These are phyloP conservation scores for Macrolepiota dolichaula DNA, from an alignment of 768 basidiomycete species.

Conservation along the genomic window DNA sequence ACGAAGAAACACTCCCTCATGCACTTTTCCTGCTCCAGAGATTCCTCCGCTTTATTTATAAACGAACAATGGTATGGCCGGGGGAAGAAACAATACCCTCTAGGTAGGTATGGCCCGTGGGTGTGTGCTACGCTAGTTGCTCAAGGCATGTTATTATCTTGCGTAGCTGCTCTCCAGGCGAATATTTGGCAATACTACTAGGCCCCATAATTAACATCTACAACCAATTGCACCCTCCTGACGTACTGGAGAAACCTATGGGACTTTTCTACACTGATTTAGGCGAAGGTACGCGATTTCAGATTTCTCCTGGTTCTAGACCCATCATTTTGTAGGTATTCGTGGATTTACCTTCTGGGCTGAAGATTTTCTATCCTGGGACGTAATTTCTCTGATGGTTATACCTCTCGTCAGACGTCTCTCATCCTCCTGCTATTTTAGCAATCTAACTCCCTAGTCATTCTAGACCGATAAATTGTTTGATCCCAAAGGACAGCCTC, in stretches of 20 bases:
- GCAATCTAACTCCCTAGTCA: background rate
- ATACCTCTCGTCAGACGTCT: slow-evolving; percentile 11
- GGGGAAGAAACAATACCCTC: background rate
- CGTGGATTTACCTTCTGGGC: slow-evolving; percentile 13
- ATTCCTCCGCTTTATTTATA: slow-evolving; percentile 13
- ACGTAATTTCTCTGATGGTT: slow-evolving; percentile 13
- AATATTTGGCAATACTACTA: too few relatives aligned
- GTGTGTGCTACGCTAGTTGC: background rate
- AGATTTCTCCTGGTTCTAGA: background rate
- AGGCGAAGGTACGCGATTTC: slow-evolving; percentile 13
- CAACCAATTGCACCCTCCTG: slow-evolving; percentile 16
- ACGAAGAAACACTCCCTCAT: background rate
- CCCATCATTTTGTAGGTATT: background rate
- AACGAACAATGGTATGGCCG: slow-evolving; percentile 17
- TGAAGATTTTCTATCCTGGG: slow-evolving; percentile 1
- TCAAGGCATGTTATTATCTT: background rate
- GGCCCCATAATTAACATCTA: slow-evolving; percentile 17
- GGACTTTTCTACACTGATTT: slow-evolving; percentile 11
- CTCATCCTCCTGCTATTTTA: background rate
- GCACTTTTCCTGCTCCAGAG: background rate
- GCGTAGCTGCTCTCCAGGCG: slow-evolving; percentile 8
- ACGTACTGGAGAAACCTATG: too few relatives aligned
- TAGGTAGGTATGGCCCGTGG: background rate
- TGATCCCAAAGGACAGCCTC: too few relatives aligned
- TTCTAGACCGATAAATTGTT: too few relatives aligned